Evolutionary conservation across 106 monocot genomes (phyloP).

Genomic region (Cymbidium sinense): DNA sequence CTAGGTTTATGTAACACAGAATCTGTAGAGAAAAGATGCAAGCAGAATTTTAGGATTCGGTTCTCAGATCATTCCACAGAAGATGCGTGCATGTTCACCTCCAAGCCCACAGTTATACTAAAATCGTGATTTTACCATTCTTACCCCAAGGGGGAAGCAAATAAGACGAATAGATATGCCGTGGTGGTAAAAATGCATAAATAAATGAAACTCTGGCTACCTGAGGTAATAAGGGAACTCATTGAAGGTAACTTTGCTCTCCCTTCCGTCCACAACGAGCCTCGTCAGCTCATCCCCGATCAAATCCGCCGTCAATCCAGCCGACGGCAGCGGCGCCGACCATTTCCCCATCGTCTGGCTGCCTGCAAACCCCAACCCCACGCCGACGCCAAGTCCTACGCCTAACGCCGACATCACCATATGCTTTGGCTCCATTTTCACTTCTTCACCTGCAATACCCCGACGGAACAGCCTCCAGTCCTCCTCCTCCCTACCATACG

Average conservation of each 20-base stretch:
- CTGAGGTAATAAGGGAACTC: constrained; percentile 66
- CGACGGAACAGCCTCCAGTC: neutral
- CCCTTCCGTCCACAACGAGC: constrained; percentile 42
- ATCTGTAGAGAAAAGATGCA: neutral
- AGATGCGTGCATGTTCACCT: neutral
- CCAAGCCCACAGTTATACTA: neutral
- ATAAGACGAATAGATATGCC: neutral
- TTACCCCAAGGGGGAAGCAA: neutral
- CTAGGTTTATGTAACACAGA: neutral
- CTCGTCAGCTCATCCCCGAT: constrained; percentile 44
- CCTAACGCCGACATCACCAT: constrained; percentile 58
- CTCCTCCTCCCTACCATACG: neutral
- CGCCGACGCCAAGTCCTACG: constrained; percentile 50
- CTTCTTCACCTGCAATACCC: neutral
- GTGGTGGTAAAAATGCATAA: no score
- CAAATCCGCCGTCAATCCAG: constrained; percentile 30
- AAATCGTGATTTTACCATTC: neutral
- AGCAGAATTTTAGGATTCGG: neutral
- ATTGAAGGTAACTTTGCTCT: constrained; percentile 51
- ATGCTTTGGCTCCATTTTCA: constrained; percentile 48
- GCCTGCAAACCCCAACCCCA: constrained; percentile 41
- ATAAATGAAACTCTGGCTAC: constrained; percentile 11
- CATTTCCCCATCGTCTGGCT: constrained; percentile 32
- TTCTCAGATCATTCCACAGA: neutral
- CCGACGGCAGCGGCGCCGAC: constrained; percentile 9